These are phyloP conservation scores for Phytopythium mirpurense DNA, from an alignment of 352 stramenopile species.

Conservation along the genomic window DNA sequence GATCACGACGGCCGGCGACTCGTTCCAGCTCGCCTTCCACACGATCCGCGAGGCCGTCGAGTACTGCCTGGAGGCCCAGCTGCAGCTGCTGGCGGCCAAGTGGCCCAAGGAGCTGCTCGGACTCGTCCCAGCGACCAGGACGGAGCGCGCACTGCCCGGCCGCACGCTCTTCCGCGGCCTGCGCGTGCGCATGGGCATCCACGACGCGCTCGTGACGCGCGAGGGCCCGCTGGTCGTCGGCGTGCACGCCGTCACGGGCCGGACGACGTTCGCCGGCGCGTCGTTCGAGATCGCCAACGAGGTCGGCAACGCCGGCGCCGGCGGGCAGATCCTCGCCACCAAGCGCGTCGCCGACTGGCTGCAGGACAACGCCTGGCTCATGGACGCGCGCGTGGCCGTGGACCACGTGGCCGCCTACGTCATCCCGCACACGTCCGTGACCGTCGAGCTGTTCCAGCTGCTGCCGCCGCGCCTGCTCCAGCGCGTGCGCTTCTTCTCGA, in stretches of 20 bases:
- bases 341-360: constrained; percentile 38
- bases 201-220: constrained; percentile 32
- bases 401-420: constrained; percentile 27
- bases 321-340: constrained; percentile 68
- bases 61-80: constrained; percentile 27
- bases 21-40: constrained; percentile 44
- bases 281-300: constrained; percentile 66
- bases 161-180: constrained; percentile 57
- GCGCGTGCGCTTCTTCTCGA: constrained; percentile 24
- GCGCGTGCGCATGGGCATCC: constrained; percentile 75
- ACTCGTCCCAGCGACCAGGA: constrained; percentile 17
- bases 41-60: constrained; percentile 29
- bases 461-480: constrained; percentile 19
- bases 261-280: constrained; percentile 70
- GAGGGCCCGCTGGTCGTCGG: constrained; percentile 33
- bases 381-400: constrained; percentile 20
- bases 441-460: constrained; percentile 27
- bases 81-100: constrained; percentile 19
- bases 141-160: constrained; percentile 12
- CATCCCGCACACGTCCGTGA: constrained; percentile 20
- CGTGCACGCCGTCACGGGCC: constrained; percentile 69
- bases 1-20: constrained; percentile 41
- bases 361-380: constrained; percentile 24
- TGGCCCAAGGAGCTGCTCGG: constrained; percentile 30
- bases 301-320: constrained; percentile 55